A percentile compares a stretch with the other conserved stretches of the same genome.
phyloP scores from a whole-genome alignment of 768 basidiomycete species.

The Pleurotus tuber-regium region DNA sequence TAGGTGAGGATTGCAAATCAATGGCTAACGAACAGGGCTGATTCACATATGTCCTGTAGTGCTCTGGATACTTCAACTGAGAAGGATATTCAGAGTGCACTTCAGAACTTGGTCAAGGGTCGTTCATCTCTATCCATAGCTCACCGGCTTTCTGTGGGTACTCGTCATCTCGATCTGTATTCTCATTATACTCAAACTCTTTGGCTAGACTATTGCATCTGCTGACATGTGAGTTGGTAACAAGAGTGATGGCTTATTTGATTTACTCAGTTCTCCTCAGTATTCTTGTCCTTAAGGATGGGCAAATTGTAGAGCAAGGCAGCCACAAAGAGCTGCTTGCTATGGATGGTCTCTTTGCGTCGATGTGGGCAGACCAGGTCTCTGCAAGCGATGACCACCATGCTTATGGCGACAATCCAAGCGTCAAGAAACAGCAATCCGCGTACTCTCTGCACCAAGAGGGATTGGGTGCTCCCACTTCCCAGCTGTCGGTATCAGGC shows the following conservation, averaged over 20 bases:
- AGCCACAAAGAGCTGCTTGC: slow-evolving; percentile 76
- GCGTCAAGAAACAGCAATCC: slow-evolving; percentile 35
- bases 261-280: slow-evolving; percentile 33
- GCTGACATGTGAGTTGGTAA: slow-evolving; percentile 53
- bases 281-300: slow-evolving; percentile 90
- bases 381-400: slow-evolving; percentile 57
- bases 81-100: slow-evolving; percentile 83
- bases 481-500: slow-evolving; percentile 20
- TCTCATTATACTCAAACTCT: slow-evolving; percentile 14
- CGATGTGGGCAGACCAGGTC: slow-evolving; percentile 88
- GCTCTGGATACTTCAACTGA: slow-evolving; percentile 91
- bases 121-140: slow-evolving; percentile 78
- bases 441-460: slow-evolving; percentile 38
- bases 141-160: slow-evolving; percentile 70
- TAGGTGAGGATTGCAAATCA: slow-evolving; percentile 36
- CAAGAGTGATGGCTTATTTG: background rate
- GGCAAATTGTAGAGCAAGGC: slow-evolving; percentile 82
- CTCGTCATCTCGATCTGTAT: slow-evolving; percentile 5
- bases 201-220: slow-evolving; percentile 48
- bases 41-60: slow-evolving; percentile 29
- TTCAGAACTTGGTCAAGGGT: slow-evolving; percentile 75
- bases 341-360: slow-evolving; percentile 68
- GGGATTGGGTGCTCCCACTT: slow-evolving; percentile 14
- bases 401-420: slow-evolving; percentile 30
- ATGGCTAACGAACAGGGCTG: background rate